Base-by-base conservation (phyloP, 148 eudicot genomes). In the Arbutus unedo region DNA sequence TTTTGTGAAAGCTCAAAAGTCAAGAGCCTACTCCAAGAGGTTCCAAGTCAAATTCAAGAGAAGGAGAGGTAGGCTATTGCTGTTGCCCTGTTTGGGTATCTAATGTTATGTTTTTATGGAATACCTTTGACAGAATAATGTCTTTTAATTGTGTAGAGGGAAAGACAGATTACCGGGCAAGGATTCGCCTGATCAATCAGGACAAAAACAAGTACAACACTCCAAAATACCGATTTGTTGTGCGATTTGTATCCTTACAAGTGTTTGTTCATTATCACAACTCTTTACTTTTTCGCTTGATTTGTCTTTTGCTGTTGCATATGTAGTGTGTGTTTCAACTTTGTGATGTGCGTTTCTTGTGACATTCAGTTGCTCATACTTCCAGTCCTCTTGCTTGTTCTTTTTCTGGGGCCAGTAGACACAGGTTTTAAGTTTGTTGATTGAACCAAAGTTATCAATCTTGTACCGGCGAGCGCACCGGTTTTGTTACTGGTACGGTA, bases 171-270 rank as follows among this genome's bases (percentile, higher is more conserved):
- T 91, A 91, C 62, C 85, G 92, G 38, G 92, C 91, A 16, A 88
- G 93, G 76, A 88, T 83, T 57, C 96, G 96, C 68, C 66, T 93
- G 85, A 94, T 91, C 81, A 94, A 94, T 78, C 96, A 94, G 85
- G 96, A 94, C 86, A 94, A 94, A 82, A 93, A 93, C 85, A 93
- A 93, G 88, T 93, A 90, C 85, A 93, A 90, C 85, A 93, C 97
- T 49, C 97, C 94, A 0, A 93, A 93, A 79, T 93, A 89, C 64
- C 90, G 98, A 1, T 87, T 87, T 86, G 94, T 94, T 48, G 94
- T 94, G 70, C 91, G 96, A 87, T 94, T 94, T 66, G 93, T 92
- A 92, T 91, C 92, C 91, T 38, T 41, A 1, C 4, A 47, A 21
- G 44, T 48, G 14, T 6, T 79, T 41, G 15, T 78, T 78, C n/a